phyloP scores from a whole-genome alignment of 78 protist species.

The Planoprotostelium fungivorum region DNA sequence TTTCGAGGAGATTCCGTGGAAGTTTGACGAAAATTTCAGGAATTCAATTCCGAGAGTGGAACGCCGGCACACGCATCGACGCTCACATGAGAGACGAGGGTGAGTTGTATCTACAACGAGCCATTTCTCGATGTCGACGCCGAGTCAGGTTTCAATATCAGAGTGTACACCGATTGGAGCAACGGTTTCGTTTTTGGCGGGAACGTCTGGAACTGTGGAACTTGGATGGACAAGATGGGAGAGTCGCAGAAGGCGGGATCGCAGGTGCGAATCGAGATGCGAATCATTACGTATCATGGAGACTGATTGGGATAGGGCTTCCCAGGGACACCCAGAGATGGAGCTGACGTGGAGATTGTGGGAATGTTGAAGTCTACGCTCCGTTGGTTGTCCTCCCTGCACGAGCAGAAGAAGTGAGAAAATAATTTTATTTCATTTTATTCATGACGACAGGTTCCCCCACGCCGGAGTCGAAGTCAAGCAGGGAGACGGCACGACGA shows the following conservation, averaged over 20 bases:
- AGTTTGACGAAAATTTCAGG: conserved; percentile 1
- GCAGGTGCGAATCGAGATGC: background rate
- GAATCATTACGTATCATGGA: background rate
- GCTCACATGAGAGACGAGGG: conserved; percentile 75
- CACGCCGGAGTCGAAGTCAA: conserved; percentile 14
- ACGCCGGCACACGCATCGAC: conserved; percentile 87
- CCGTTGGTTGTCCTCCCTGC: conserved; percentile 21
- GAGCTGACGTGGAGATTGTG: conserved; percentile 85
- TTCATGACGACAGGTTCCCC: background rate
- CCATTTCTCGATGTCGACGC: background rate
- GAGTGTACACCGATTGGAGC: conserved; percentile 29
- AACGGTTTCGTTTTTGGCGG: conserved; percentile 90
- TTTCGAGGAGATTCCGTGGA: no score
- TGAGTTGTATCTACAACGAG: background rate
- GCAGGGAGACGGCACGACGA: no score
- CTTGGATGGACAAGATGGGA: conserved; percentile 99
- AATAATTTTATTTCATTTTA: no score
- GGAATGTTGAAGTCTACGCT: conserved; percentile 58
- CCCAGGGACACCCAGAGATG: conserved; percentile 94
- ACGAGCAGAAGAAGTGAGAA: background rate
- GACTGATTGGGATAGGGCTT: conserved; percentile 71
- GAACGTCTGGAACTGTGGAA: conserved; percentile 77
- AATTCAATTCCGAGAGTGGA: conserved; percentile 83
- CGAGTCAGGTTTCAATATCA: conserved; percentile 56
- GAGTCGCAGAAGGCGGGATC: conserved; percentile 43